These are phyloP conservation scores for Pythium rishiriense DNA, from an alignment of 352 stramenopile genomes.

Conservation along the genomic window DNA sequence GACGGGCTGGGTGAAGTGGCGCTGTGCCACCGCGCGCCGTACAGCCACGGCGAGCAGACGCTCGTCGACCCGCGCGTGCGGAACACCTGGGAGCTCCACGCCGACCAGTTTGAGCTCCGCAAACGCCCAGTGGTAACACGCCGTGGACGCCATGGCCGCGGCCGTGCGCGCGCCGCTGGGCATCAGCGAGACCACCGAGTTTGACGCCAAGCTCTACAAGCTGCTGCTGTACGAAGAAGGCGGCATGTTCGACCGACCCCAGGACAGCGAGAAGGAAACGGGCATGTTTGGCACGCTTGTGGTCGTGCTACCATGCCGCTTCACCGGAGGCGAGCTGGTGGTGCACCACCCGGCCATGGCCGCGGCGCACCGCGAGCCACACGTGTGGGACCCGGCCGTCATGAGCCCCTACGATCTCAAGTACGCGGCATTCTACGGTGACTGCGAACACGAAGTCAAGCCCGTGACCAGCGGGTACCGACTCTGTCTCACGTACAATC, in stretches of 20 bases:
- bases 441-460: conserved; percentile 23
- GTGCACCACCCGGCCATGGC: conserved; percentile 11
- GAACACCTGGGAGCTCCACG: conserved; percentile 24
- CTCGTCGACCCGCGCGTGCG: conserved; percentile 21
- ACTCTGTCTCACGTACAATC: conserved; percentile 28
- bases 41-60: conserved; percentile 19
- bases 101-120: conserved; percentile 2
- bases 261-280: conserved; percentile 31
- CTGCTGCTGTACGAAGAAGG: conserved; percentile 38
- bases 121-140: conserved; percentile 15
- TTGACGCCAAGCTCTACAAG: conserved; percentile 40
- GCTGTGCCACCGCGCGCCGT: conserved; percentile 9
- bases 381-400: conserved; percentile 7
- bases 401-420: conserved; percentile 11
- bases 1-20: conserved; percentile 15
- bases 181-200: background rate
- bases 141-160: conserved; percentile 7
- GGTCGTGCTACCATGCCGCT: conserved; percentile 34
- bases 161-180: conserved; percentile 10
- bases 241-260: conserved; percentile 3
- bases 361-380: background rate
- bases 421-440: conserved; percentile 26
- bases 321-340: conserved; percentile 10
- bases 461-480: conserved; percentile 19
- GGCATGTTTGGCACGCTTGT: conserved; percentile 56